Evolutionary conservation across 2,329 filamentous ascomycete species (phyloP).

Genomic region (Geosmithia morbida): DNA sequence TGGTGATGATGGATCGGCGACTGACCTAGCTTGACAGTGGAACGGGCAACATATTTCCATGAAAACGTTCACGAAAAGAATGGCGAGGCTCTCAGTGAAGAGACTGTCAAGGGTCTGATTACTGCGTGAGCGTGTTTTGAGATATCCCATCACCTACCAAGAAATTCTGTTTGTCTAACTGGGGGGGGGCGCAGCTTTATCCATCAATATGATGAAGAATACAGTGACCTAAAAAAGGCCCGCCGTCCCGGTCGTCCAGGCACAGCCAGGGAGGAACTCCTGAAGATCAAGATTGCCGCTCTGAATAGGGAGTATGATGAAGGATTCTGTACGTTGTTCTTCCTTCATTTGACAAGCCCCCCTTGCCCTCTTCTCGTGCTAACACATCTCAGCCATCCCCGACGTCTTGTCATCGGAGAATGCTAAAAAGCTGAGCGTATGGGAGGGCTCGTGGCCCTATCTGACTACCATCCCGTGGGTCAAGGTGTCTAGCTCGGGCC

Average conservation of each 20-base stretch:
- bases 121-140: slow-evolving; percentile 32
- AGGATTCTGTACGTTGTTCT: slow-evolving; percentile 54
- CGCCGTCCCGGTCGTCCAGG: slow-evolving; percentile 69
- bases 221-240: slow-evolving; percentile 48
- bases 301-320: slow-evolving; percentile 70
- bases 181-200: slow-evolving; percentile 29
- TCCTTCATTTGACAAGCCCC: too few relatives aligned
- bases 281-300: slow-evolving; percentile 54
- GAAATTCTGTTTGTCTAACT: neutral
- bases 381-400: slow-evolving; percentile 43
- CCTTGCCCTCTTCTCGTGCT: neutral
- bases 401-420: slow-evolving; percentile 58
- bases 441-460: slow-evolving; percentile 76
- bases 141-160: neutral
- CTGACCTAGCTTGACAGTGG: slow-evolving; percentile 10
- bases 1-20: neutral
- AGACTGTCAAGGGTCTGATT: slow-evolving; percentile 47
- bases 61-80: slow-evolving; percentile 39
- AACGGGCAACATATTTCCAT: slow-evolving; percentile 49
- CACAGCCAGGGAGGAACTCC: slow-evolving; percentile 59
- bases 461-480: slow-evolving; percentile 65
- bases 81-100: slow-evolving; percentile 31
- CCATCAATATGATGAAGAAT: slow-evolving; percentile 55
- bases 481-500: slow-evolving; percentile 52
- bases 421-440: slow-evolving; percentile 49